Evolutionary conservation across 106 monocot species (phyloP).

Genomic region (Hemerocallis citrina): DNA sequence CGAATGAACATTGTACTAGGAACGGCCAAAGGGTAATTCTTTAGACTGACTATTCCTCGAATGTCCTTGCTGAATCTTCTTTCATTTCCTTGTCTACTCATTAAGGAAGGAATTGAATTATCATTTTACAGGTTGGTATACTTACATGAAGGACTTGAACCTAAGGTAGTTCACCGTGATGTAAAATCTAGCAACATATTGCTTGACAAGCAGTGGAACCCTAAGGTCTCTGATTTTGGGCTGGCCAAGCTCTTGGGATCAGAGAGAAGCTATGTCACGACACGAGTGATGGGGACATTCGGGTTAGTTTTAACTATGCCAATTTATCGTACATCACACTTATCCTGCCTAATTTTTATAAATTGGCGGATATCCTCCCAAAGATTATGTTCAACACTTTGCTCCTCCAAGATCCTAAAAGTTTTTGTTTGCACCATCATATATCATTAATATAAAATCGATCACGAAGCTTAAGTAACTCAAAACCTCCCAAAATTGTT

Average conservation of each 20-base stretch:
- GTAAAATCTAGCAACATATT: slow-evolving; percentile 84
- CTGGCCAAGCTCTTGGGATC: slow-evolving; percentile 77
- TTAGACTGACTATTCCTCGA: neutral
- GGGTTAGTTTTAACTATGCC: slow-evolving; percentile 31
- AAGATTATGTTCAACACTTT: neutral
- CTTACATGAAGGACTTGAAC: slow-evolving; percentile 78
- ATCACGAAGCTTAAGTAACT: too few relatives aligned
- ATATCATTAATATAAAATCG: too few relatives aligned
- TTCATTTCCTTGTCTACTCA: neutral
- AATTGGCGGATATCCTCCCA: neutral
- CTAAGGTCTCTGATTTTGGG: slow-evolving; percentile 76
- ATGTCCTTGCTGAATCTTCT: neutral
- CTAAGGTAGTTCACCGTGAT: slow-evolving; percentile 85
- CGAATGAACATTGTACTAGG: slow-evolving; percentile 65
- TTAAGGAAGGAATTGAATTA: neutral
- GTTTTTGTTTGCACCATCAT: too few relatives aligned
- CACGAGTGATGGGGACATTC: slow-evolving; percentile 83
- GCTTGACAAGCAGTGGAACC: slow-evolving; percentile 67
- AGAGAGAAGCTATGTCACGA: slow-evolving; percentile 72
- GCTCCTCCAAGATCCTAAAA: too few relatives aligned
- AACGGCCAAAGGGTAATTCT: slow-evolving; percentile 67
- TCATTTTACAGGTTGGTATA: slow-evolving; percentile 50
- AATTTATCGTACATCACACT: too few relatives aligned
- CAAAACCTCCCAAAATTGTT: too few relatives aligned
- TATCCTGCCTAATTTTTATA: neutral